A percentile compares a stretch with the other conserved stretches of the same genome.
Evolutionary conservation across 1,284 basidiomycete species (phyloP).

Genomic region (Ganoderma meredithae): DNA sequence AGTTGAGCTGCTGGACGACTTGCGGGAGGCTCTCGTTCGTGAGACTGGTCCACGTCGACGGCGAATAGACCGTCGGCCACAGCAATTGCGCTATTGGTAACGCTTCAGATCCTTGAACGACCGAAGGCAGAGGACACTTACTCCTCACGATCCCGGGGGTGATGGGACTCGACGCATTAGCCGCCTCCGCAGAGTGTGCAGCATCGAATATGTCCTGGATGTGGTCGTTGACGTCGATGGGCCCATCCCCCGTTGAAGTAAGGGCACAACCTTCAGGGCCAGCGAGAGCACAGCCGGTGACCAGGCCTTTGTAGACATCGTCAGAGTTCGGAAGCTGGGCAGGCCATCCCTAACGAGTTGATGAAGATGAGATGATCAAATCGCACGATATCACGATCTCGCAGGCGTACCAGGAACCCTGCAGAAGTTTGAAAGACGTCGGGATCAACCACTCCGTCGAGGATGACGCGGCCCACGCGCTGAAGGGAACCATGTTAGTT

Average conservation of each 20-base stretch:
- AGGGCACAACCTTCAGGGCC: constrained; percentile 22
- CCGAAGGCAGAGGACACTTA: not conserved
- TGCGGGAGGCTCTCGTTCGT: not conserved
- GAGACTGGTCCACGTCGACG: not conserved
- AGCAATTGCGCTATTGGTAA: not conserved
- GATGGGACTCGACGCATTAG: constrained; percentile 12
- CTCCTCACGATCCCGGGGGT: constrained; percentile 17
- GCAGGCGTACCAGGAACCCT: not conserved
- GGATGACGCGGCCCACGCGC: constrained; percentile 30
- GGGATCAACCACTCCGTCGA: constrained; percentile 28
- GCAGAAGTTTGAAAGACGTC: not conserved
- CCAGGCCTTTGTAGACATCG: constrained; percentile 22
- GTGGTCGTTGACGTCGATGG: constrained; percentile 20
- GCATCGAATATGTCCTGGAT: constrained; percentile 17
- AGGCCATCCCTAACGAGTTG: constrained; percentile 16
- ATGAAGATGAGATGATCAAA: not conserved
- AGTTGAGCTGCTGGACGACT: not conserved
- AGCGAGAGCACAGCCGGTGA: constrained; percentile 28
- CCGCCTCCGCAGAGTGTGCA: constrained; percentile 15
- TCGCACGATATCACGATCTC: not conserved
- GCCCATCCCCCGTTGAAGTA: constrained; percentile 6
- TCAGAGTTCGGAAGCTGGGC: constrained; percentile 14
- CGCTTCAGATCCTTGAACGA: not conserved
- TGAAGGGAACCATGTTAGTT: not conserved
- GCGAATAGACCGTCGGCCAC: not conserved